Conservation (phyloP, 371 early-diverging fungal species). For the Apophysomyces sp. region DNA sequence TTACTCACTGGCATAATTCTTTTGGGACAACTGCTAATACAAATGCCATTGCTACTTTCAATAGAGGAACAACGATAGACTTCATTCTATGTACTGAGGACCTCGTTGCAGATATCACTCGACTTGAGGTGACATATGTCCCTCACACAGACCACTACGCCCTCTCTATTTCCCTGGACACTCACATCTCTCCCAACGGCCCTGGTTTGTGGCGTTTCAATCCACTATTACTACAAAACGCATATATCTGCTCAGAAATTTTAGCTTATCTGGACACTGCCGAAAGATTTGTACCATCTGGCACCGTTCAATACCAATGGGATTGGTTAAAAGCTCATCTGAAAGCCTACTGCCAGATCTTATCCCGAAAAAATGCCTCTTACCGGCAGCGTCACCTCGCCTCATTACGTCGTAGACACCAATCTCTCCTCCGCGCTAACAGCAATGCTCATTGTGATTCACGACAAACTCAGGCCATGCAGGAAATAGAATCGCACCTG, state of each 20-base stretch:
- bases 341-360: not conserved
- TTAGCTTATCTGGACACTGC: not conserved
- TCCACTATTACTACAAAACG: not conserved
- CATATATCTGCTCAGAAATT: not conserved
- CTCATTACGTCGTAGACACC: not conserved
- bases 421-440: not conserved
- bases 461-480: not conserved
- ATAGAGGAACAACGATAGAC: not conserved
- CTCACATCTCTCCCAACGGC: not conserved
- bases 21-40: not conserved
- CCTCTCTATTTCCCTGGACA: not conserved
- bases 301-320: not conserved
- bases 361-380: not conserved
- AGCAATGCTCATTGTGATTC: not conserved
- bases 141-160: constrained; percentile 2
- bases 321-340: not conserved
- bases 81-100: not conserved
- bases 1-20: not conserved
- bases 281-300: not conserved
- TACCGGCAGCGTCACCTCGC: not conserved
- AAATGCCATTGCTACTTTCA: not conserved
- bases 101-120: not conserved
- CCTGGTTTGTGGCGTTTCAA: constrained; percentile 6
- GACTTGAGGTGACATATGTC: not conserved
- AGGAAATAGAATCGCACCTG: not conserved